These are phyloP conservation scores for Phytopythium sindhum DNA, from an alignment of 352 stramenopile species.

Conservation along the genomic window DNA sequence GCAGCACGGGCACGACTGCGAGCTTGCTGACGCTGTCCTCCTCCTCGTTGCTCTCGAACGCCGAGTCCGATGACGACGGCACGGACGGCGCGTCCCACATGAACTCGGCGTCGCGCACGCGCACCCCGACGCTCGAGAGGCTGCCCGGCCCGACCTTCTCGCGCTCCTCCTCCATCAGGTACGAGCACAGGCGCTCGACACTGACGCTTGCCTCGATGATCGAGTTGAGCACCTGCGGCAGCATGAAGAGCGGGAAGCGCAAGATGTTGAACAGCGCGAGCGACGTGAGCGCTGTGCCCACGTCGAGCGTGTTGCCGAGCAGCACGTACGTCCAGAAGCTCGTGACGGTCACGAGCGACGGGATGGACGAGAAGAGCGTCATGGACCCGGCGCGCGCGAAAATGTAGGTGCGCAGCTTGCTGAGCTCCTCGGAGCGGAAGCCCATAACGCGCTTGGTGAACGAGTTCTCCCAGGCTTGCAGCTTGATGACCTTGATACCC, in stretches of 20 bases:
- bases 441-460: conserved; percentile 63
- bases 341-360: conserved; percentile 90
- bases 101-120: conserved; percentile 47
- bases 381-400: conserved; percentile 45
- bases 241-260: conserved; percentile 96
- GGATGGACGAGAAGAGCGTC: conserved; percentile 81
- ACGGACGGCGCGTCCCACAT: conserved; percentile 58
- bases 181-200: conserved; percentile 51
- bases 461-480: conserved; percentile 94
- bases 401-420: conserved; percentile 64
- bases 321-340: conserved; percentile 85
- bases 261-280: conserved; percentile 94
- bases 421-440: conserved; percentile 76
- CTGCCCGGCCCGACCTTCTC: conserved; percentile 67
- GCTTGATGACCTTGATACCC: conserved; percentile 96
- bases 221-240: conserved; percentile 94
- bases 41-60: conserved; percentile 17
- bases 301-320: conserved; percentile 88
- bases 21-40: conserved; percentile 14
- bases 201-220: conserved; percentile 89
- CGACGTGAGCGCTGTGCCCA: conserved; percentile 89
- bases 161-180: conserved; percentile 60
- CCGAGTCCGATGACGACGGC: conserved; percentile 11
- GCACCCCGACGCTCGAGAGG: conserved; percentile 54
- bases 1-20: conserved; percentile 28